Evolutionary conservation across 176 grass and related monocot genomes (phyloP).

Genomic region (Tuctoria greenei): DNA sequence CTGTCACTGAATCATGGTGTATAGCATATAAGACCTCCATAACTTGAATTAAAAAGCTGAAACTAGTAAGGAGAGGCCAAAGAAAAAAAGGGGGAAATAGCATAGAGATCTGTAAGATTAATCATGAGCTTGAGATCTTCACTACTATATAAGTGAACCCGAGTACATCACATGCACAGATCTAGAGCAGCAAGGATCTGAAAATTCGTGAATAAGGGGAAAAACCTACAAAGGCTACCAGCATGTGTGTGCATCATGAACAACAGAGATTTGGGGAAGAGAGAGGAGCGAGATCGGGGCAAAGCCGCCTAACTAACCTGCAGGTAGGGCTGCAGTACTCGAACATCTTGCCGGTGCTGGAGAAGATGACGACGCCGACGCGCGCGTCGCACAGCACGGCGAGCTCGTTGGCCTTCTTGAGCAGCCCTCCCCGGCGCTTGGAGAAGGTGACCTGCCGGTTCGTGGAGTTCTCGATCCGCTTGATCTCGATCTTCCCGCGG

Average conservation of each 20-base stretch:
- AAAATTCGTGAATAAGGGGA: background rate
- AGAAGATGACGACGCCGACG: slow-evolving; percentile 74
- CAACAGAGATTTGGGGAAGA: slow-evolving; percentile 1
- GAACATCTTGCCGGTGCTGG: slow-evolving; percentile 80
- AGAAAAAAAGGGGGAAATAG: background rate
- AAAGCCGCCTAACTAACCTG: slow-evolving; percentile 46
- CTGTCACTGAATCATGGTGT: background rate
- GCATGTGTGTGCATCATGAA: background rate
- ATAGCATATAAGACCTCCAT: background rate
- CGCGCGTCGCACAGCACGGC: slow-evolving; percentile 71
- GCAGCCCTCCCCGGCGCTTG: slow-evolving; percentile 68
- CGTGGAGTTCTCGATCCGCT: slow-evolving; percentile 76
- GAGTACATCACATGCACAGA: background rate
- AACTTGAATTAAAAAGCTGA: background rate
- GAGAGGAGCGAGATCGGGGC: background rate
- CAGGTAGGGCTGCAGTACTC: slow-evolving; percentile 62
- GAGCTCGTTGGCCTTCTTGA: slow-evolving; percentile 86
- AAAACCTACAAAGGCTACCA: too few relatives aligned
- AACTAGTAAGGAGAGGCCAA: background rate
- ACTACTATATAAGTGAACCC: background rate
- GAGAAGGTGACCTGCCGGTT: slow-evolving; percentile 85
- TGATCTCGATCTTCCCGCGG: slow-evolving; percentile 81
- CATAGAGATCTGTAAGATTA: background rate
- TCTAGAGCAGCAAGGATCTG: background rate
- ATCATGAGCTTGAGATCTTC: background rate